Conservation (phyloP, 768 basidiomycete genomes). For the Kwoniella sp. region DNA sequence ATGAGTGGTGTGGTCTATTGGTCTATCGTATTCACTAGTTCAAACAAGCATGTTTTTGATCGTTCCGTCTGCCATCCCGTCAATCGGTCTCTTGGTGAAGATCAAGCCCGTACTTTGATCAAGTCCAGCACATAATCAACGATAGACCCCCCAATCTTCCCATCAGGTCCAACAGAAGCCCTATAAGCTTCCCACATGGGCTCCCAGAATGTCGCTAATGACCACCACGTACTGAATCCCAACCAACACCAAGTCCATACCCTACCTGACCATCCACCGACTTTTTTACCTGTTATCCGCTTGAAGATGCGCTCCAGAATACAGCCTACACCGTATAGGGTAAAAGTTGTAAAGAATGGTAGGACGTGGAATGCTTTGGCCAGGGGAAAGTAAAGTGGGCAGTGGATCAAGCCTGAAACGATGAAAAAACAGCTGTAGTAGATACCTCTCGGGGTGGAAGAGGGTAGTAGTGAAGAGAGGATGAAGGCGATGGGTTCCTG, state of each 20-base stretch:
- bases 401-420: slow-evolving; percentile 1
- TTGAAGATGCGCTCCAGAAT: too few relatives aligned
- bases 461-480: neutral
- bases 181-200: neutral
- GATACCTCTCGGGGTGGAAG: neutral
- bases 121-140: neutral
- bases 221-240: neutral
- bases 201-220: neutral
- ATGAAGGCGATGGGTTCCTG: slow-evolving; percentile 1
- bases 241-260: slow-evolving; percentile 1
- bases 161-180: neutral
- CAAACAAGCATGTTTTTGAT: too few relatives aligned
- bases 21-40: too few relatives aligned
- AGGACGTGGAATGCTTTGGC: neutral
- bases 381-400: neutral
- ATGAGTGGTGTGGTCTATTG: too few relatives aligned
- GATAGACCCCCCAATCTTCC: neutral
- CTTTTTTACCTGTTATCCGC: neutral
- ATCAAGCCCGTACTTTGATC: neutral
- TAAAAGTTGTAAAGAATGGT: neutral
- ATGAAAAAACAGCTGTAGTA: neutral
- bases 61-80: too few relatives aligned
- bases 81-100: too few relatives aligned
- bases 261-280: neutral
- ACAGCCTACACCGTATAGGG: too few relatives aligned